phyloP scores from a whole-genome alignment of 345 rosid species.

The Citrus inodora region DNA sequence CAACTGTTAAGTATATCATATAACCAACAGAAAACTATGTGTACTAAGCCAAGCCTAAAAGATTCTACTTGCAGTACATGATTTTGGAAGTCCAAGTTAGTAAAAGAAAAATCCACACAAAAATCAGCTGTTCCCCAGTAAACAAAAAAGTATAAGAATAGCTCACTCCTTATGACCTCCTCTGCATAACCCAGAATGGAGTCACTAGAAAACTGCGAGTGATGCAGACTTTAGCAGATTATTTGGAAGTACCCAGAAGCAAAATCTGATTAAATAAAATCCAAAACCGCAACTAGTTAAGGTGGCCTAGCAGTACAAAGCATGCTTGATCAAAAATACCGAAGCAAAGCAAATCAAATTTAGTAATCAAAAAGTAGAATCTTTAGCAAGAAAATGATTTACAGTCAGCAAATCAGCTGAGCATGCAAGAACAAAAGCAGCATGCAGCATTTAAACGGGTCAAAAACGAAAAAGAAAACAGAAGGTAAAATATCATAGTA shows the following conservation, averaged over 20 bases:
- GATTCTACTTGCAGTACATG: neutral
- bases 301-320: neutral
- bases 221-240: neutral
- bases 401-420: neutral
- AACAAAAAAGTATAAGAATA: neutral
- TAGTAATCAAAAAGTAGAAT: slow-evolving; percentile 9
- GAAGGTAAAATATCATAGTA: neutral
- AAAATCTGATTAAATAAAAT: slow-evolving; percentile 11
- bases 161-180: neutral
- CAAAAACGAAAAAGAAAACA: neutral
- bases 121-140: slow-evolving; percentile 1
- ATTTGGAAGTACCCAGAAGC: slow-evolving; percentile 5
- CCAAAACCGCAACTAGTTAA: neutral
- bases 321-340: slow-evolving; percentile 2
- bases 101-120: neutral
- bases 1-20: neutral
- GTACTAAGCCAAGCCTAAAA: neutral
- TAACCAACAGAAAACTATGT: neutral
- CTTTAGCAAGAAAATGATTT: neutral
- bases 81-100: neutral
- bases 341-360: neutral
- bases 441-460: slow-evolving; percentile 9
- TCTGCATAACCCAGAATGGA: neutral
- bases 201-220: neutral
- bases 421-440: neutral